These are phyloP conservation scores for Biscutella laevigata DNA, from an alignment of 441 rosid genomes.

Conservation along the genomic window DNA sequence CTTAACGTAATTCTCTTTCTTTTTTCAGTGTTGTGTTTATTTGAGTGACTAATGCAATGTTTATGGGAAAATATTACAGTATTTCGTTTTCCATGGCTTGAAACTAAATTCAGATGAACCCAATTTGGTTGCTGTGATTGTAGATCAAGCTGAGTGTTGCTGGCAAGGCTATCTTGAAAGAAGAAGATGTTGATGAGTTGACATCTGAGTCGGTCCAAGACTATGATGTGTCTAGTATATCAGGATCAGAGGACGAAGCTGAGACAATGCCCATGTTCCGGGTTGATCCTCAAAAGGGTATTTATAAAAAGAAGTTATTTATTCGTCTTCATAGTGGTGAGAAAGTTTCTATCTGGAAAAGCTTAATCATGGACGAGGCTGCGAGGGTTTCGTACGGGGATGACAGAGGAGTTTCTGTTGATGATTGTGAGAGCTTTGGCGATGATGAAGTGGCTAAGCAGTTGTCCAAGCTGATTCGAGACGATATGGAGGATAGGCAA, in stretches of 20 bases:
- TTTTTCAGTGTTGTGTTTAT: no score
- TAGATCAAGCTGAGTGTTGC: constrained; percentile 81
- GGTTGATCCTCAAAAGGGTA: constrained; percentile 30
- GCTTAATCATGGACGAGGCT: constrained; percentile 54
- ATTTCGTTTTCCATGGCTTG: not conserved
- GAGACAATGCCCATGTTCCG: constrained; percentile 31
- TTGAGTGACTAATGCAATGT: no score
- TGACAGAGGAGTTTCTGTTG: constrained; percentile 33
- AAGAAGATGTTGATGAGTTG: constrained; percentile 77
- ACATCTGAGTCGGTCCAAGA: constrained; percentile 63
- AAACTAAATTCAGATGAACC: no score
- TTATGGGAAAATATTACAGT: not conserved
- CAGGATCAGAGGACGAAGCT: constrained; percentile 92
- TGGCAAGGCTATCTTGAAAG: constrained; percentile 63
- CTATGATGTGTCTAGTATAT: constrained; percentile 79
- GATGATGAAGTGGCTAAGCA: constrained; percentile 52
- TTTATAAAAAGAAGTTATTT: constrained; percentile 51
- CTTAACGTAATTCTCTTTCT: constrained; percentile 68
- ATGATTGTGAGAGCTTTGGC: constrained; percentile 22
- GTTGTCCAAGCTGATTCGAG: constrained; percentile 37
- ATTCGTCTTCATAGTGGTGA: constrained; percentile 58
- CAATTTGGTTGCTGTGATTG: no score
- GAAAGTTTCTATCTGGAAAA: constrained; percentile 65
- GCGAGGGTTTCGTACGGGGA: constrained; percentile 38
- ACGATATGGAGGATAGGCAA: constrained; percentile 34